Percentiles rank a stretch among this genome's conserved stretches.
Evolutionary conservation across 164 flowering plant genomes (phyloP).

Genomic region (Hamamelis virginiana): DNA sequence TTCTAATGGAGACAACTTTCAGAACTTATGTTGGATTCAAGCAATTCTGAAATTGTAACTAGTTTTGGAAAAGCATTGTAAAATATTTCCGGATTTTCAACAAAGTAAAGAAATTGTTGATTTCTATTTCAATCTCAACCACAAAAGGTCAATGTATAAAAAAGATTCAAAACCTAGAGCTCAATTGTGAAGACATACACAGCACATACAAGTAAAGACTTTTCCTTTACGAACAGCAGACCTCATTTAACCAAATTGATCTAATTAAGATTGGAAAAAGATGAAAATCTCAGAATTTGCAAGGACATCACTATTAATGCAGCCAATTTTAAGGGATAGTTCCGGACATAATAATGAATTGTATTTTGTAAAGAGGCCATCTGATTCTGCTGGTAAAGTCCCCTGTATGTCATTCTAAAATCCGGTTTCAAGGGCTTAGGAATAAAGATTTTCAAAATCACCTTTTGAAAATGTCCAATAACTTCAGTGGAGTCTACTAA

Average conservation of each 20-base stretch:
- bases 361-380: neutral
- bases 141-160: neutral
- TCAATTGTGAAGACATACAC: neutral
- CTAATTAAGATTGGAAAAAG: neutral
- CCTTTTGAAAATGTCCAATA: slow-evolving; percentile 82
- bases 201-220: neutral
- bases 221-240: neutral
- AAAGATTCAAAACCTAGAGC: neutral
- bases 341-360: neutral
- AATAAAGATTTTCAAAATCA: slow-evolving; percentile 7
- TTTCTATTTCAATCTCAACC: neutral
- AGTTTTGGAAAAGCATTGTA: neutral
- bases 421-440: neutral
- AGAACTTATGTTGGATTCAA: neutral
- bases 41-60: neutral
- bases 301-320: neutral
- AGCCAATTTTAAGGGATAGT: neutral
- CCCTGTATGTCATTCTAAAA: neutral
- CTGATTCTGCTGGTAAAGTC: neutral
- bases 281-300: neutral
- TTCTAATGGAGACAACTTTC: neutral
- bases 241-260: neutral
- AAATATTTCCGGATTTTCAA: neutral
- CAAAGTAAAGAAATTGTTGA: neutral
- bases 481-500: slow-evolving; percentile 75